Evolutionary conservation across 2,329 filamentous ascomycete species (phyloP), one percentile per base, ranked within the genome.

Genomic region (Colletotrichum sp.): DNA sequence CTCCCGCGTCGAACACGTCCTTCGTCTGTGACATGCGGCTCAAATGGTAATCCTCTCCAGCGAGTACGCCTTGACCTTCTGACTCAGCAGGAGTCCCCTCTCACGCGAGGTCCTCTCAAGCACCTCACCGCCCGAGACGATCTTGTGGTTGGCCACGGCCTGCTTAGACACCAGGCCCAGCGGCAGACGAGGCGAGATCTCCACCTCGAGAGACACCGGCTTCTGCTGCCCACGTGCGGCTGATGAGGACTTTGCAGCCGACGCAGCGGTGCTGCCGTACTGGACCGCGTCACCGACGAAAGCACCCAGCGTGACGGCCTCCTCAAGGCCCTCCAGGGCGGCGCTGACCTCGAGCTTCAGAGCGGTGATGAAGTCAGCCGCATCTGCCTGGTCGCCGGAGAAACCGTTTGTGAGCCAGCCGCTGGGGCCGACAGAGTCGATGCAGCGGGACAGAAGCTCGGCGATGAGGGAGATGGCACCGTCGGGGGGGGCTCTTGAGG

Each of bases 31-130:
- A 69, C 58, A 69, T 74, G 74, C 76, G 71, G 67, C 76, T 86
- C 89, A 95, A 80, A 95, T 87, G 68, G 90, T 84, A 79, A 98
- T 92, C 84, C 92, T 92, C 86, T 98, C 95, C 78, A 96, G 90
- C 63, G 94, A 95, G 86, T 98, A 98, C 79, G 93, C 92, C 72
- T 94, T 94, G 77, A 96, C 93, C 82, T 93, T 93, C 86, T 94
- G 94, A 82, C 94, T 95, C 81, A 94, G 92, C 83, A 98, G 85
- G 84, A 94, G 92, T 21, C 94, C 95, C 74, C 93, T 92, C 86
- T 98, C 94, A 83, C 95, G 89, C 79, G 87, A 88, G 79, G 89
- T 95, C 79, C 95, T 91, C 82, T 90, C 87, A 77, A 93, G 89
- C 55, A 95, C 87, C 86, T 95, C 94, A 21, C 95, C 95, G 72